These are phyloP conservation scores for Meripilus lineatus DNA, from an alignment of 1,284 basidiomycete genomes.

Conservation along the genomic window DNA sequence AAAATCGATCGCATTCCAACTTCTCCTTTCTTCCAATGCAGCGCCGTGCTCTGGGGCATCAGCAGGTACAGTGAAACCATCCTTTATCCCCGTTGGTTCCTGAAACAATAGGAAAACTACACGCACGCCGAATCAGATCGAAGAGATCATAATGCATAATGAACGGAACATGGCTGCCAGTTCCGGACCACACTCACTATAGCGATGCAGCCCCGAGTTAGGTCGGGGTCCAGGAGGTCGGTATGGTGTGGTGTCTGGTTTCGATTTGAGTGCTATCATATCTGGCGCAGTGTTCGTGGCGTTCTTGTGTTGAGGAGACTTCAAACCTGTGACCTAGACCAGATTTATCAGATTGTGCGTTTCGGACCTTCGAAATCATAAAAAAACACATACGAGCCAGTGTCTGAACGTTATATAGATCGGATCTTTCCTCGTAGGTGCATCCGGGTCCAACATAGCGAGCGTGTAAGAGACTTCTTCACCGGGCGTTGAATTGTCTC, in stretches of 20 bases:
- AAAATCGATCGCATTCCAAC: constrained; percentile 52
- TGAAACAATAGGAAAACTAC: constrained; percentile 57
- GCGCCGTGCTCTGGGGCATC: constrained; percentile 44
- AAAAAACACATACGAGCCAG: constrained; percentile 58
- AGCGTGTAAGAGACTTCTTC: constrained; percentile 51
- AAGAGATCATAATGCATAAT: not conserved
- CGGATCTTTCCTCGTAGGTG: constrained; percentile 51
- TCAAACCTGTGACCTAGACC: constrained; percentile 51
- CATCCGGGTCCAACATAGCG: constrained; percentile 67
- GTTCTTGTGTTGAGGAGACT: constrained; percentile 37
- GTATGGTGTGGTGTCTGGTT: constrained; percentile 50
- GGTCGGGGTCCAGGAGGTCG: constrained; percentile 52
- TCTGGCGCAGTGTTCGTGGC: constrained; percentile 29
- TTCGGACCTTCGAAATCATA: too few relatives aligned
- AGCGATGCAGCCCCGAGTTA: constrained; percentile 53
- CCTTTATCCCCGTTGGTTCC: constrained; percentile 41
- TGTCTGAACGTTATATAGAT: constrained; percentile 58
- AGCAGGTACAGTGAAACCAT: constrained; percentile 36
- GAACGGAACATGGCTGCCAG: not conserved
- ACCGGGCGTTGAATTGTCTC: constrained; percentile 12
- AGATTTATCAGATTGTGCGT: not conserved
- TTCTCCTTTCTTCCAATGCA: constrained; percentile 41
- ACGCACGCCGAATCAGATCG: constrained; percentile 1
- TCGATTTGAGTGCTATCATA: constrained; percentile 38
- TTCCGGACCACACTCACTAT: too few relatives aligned